Conservation (phyloP, 768 basidiomycete genomes). For the Tricholoma sp. region DNA sequence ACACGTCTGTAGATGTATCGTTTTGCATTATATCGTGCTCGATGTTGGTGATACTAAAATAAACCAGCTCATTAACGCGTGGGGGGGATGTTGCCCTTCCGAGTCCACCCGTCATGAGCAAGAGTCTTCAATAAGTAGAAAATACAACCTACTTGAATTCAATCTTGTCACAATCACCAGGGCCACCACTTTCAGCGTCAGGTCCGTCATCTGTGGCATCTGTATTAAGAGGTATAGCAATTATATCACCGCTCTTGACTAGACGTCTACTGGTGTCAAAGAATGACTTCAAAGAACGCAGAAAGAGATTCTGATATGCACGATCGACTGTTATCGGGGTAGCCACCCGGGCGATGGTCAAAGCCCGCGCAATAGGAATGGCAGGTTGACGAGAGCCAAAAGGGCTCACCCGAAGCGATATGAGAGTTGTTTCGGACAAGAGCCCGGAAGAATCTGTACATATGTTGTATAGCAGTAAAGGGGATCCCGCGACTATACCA, state of each 20-base stretch:
- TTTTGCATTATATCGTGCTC: conserved; percentile 53
- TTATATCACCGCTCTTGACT: conserved; percentile 69
- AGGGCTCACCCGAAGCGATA: conserved; percentile 48
- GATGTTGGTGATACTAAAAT: conserved; percentile 75
- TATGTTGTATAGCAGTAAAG: conserved; percentile 52
- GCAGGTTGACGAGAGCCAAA: conserved; percentile 54
- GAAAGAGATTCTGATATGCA: conserved; percentile 54
- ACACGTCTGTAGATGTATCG: conserved; percentile 34
- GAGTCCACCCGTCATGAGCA: neutral
- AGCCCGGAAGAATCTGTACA: conserved; percentile 24
- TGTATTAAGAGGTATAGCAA: conserved; percentile 59
- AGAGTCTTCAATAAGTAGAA: neutral
- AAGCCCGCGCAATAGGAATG: conserved; percentile 60
- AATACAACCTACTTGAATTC: conserved; percentile 17
- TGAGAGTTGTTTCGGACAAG: conserved; percentile 12
- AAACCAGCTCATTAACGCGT: conserved; percentile 48
- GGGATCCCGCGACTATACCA: conserved; percentile 37
- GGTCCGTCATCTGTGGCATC: conserved; percentile 29
- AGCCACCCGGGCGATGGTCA: conserved; percentile 78
- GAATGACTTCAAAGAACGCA: conserved; percentile 56
- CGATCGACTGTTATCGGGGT: conserved; percentile 67
- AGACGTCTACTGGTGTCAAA: conserved; percentile 53
- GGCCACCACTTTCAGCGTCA: conserved; percentile 18
- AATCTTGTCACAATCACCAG: conserved; percentile 17
- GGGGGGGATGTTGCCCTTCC: conserved; percentile 9